A percentile compares a stretch with the other conserved stretches of the same genome.
These are phyloP conservation scores for Tricholoma sp. DNA, from an alignment of 768 basidiomycete species.

Conservation along the genomic window DNA sequence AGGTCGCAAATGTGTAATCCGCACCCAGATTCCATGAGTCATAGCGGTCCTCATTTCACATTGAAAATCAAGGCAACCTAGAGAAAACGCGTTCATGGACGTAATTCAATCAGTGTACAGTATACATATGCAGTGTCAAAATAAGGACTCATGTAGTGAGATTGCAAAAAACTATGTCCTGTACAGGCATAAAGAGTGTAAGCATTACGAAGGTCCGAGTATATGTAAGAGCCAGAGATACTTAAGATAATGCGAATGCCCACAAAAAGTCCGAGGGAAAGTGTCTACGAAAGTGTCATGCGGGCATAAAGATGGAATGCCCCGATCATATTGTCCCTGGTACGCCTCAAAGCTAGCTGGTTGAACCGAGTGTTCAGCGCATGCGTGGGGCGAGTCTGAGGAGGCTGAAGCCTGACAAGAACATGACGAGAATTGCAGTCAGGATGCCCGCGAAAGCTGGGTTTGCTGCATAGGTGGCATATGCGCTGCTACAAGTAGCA, in stretches of 20 bases:
- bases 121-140: background rate
- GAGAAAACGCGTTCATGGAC: background rate
- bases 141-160: background rate
- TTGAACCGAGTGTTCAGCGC: background rate
- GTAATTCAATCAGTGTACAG: background rate
- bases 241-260: background rate
- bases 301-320: background rate
- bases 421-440: slow-evolving; percentile 55
- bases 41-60: too few species aligned
- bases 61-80: too few species aligned
- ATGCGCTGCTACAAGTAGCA: slow-evolving; percentile 39
- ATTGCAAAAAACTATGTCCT: background rate
- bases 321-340: background rate
- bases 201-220: slow-evolving; percentile 4
- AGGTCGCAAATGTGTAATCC: too few species aligned
- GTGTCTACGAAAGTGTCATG: slow-evolving; percentile 3
- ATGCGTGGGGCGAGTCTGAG: slow-evolving; percentile 30
- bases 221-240: background rate
- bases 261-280: background rate
- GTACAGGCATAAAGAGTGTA: background rate
- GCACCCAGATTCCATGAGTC: too few species aligned
- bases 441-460: slow-evolving; percentile 52
- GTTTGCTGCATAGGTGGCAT: slow-evolving; percentile 33
- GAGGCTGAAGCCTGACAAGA: slow-evolving; percentile 61
- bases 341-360: background rate